Evolutionary conservation across 2,329 filamentous ascomycete genomes (phyloP).

Genomic region (Penicillium sp.): DNA sequence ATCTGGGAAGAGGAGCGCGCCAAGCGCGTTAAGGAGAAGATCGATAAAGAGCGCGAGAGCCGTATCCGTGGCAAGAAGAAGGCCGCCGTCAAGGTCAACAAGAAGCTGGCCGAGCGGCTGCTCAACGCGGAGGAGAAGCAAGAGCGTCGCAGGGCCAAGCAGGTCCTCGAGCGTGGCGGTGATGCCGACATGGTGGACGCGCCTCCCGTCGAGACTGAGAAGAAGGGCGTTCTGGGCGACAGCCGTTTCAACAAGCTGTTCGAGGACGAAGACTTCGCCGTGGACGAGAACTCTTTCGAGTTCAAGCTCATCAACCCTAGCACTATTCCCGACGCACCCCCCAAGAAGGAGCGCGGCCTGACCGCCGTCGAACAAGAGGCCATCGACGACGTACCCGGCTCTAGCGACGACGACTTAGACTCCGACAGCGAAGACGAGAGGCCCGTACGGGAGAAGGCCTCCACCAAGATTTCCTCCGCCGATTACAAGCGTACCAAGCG

Average conservation of each 20-base stretch:
- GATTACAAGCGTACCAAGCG: slow-evolving; percentile 58
- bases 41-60: slow-evolving; percentile 94
- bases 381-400: slow-evolving; percentile 52
- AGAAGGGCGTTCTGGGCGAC: slow-evolving; percentile 73
- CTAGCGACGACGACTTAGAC: slow-evolving; percentile 41
- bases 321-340: slow-evolving; percentile 52
- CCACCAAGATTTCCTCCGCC: slow-evolving; percentile 54
- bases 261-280: slow-evolving; percentile 87
- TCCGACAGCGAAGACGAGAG: slow-evolving; percentile 35
- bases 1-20: slow-evolving; percentile 89
- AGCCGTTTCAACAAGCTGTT: slow-evolving; percentile 86
- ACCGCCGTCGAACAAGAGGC: slow-evolving; percentile 66
- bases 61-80: slow-evolving; percentile 94
- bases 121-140: slow-evolving; percentile 61
- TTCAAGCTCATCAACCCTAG: slow-evolving; percentile 90
- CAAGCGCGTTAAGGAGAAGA: slow-evolving; percentile 90
- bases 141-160: slow-evolving; percentile 47
- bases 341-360: slow-evolving; percentile 51
- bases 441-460: slow-evolving; percentile 32
- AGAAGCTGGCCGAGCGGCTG: slow-evolving; percentile 63
- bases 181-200: slow-evolving; percentile 49
- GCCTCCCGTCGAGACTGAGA: slow-evolving; percentile 30
- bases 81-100: slow-evolving; percentile 85
- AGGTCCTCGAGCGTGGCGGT: slow-evolving; percentile 57
- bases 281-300: slow-evolving; percentile 86